Conservation (phyloP, 2,329 filamentous ascomycete genomes). For the Hansfordia pulvinata region DNA sequence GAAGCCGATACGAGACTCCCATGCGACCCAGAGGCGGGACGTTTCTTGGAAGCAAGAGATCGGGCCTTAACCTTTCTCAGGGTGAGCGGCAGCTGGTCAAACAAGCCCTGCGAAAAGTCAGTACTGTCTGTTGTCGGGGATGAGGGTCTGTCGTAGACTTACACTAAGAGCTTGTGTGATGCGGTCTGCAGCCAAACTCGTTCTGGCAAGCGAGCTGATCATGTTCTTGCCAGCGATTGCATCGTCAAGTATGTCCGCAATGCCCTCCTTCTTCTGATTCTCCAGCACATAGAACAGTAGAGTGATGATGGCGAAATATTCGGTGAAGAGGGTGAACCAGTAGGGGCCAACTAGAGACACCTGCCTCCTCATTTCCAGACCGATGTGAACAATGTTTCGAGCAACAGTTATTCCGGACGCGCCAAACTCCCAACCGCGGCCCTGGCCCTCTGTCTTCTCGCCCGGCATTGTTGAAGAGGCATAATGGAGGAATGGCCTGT, state of each 20-base stretch:
- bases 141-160: constrained; percentile 18
- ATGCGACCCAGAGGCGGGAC: constrained; percentile 33
- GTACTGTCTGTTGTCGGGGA: constrained; percentile 6
- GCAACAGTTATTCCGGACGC: constrained; percentile 48
- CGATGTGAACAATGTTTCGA: constrained; percentile 67
- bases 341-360: constrained; percentile 67
- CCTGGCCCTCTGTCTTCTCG: constrained; percentile 44
- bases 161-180: constrained; percentile 69
- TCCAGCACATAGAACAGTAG: constrained; percentile 70
- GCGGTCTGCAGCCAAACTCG: constrained; percentile 79
- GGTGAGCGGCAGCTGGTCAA: constrained; percentile 67
- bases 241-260: constrained; percentile 71
- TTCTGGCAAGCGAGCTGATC: constrained; percentile 63
- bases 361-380: constrained; percentile 62
- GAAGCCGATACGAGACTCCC: no score
- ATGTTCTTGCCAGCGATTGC: constrained; percentile 75
- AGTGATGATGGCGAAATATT: constrained; percentile 70
- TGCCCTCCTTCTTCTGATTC: constrained; percentile 61
- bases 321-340: constrained; percentile 78
- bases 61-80: constrained; percentile 38
- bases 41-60: constrained; percentile 35
- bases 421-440: constrained; percentile 64
- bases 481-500: constrained; percentile 74
- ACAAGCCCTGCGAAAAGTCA: constrained; percentile 46
- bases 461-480: constrained; percentile 50